phyloP scores from a whole-genome alignment of 257 asterid genomes.

The Solanum chmielewskii region DNA sequence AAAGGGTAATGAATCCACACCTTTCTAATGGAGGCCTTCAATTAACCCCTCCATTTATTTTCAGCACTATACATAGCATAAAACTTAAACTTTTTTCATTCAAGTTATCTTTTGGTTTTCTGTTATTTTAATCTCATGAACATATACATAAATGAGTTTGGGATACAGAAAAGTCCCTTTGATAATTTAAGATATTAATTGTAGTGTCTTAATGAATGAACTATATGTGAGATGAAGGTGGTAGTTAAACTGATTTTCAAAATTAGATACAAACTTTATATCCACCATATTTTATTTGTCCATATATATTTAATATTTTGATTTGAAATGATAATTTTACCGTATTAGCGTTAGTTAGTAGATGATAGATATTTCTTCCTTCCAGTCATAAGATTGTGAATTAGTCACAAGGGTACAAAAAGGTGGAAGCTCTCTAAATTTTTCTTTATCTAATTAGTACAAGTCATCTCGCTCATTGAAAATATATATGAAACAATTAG shows the following conservation, averaged over 20 bases:
- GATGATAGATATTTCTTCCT: neutral
- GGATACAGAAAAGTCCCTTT: neutral
- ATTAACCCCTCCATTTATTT: neutral
- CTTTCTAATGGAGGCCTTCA: neutral
- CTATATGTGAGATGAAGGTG: neutral
- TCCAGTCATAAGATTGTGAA: neutral
- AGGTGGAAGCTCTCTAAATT: neutral
- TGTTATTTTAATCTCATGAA: neutral
- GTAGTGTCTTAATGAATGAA: neutral
- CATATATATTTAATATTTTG: neutral
- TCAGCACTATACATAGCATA: neutral
- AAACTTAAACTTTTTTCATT: neutral
- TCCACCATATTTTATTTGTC: too few species aligned
- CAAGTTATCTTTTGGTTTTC: neutral
- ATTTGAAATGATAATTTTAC: neutral
- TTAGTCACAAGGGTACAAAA: neutral
- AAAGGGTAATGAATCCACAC: neutral
- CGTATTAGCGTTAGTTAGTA: too few species aligned
- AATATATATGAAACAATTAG: neutral
- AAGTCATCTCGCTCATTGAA: neutral
- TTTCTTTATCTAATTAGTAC: neutral
- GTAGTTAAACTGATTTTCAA: neutral
- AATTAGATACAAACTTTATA: neutral
- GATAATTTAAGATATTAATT: neutral
- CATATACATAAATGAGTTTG: neutral